Evolutionary conservation across 2,329 filamentous ascomycete genomes (phyloP), one percentile per base, ranked within the genome.

Genomic region (Lasiodiplodia hormozganensis): DNA sequence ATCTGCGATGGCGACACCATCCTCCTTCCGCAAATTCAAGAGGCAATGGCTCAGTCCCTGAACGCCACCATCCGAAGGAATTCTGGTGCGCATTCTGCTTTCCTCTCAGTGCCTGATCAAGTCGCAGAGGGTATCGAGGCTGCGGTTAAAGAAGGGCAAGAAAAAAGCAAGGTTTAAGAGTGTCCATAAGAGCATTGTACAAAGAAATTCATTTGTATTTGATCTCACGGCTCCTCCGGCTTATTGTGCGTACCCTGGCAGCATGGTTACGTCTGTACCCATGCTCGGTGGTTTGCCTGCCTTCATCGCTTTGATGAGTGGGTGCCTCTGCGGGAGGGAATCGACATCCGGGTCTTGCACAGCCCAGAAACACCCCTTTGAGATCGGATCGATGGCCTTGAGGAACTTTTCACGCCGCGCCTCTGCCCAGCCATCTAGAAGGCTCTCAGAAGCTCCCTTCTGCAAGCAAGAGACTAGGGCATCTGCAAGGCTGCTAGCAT

Each of bases 381-480:
- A 70, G 16, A 69, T 47, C 16, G 69, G 65, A 43, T 82, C 80
- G 2, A 81, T 76, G 0, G 78, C 75, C 5, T 73, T 71, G 5
- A 75, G 54, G 62, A 81, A 82, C 38, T 76, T 79, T 7, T 77
- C 71, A 16, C 76, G 70, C 21, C 79, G 70, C 0, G 78, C 76
- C 4, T 74, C 67, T 0, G 77, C 76, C 75, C 80, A 83, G 0
- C 74, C 74, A 0, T 75, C 68, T 1, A 83, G 68, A 7, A 82
- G 73, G 14, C 57, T 72, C 5, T 74, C 72, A 0, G 72, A 38
- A 0, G 76, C 70, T 36, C 71, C 60, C n/a, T 64, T 43, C 2
- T 62, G 43, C 2, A 80, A 70, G 10, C 77, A 72, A 4, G 71
- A 75, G 3, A 70, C 34, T 0, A 80, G 72, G n/a, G 76, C 73